A percentile compares a stretch with the other conserved stretches of the same genome.
These are phyloP conservation scores for Aspergillus sclerotioniger DNA, from an alignment of 495 filamentous ascomycete genomes.

Conservation along the genomic window DNA sequence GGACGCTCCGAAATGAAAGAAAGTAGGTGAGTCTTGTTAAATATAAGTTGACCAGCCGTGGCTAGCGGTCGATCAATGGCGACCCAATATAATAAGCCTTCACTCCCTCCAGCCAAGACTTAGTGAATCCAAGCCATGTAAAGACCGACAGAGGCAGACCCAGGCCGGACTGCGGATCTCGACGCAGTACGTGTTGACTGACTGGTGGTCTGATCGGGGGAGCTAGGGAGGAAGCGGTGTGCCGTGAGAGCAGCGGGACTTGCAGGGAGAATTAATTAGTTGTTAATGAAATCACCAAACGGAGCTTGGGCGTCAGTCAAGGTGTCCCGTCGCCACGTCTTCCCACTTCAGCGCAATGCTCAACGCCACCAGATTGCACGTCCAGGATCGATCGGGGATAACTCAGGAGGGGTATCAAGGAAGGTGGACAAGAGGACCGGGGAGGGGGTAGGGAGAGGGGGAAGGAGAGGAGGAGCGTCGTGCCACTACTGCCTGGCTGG, in stretches of 20 bases:
- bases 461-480: background rate
- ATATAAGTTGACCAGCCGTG: background rate
- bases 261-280: constrained; percentile 6
- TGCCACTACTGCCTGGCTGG: background rate
- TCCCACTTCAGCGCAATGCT: background rate
- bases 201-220: constrained; percentile 17
- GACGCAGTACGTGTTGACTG: constrained; percentile 10
- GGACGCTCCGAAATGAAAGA: background rate
- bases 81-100: background rate
- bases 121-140: constrained; percentile 16
- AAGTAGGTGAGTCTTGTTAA: background rate
- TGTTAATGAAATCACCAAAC: background rate
- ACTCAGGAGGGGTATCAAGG: background rate
- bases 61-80: constrained; percentile 1
- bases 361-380: background rate
- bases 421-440: background rate
- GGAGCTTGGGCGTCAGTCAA: constrained; percentile 2
- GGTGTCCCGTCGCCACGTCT: constrained; percentile 2
- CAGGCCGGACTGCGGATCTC: constrained; percentile 5
- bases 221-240: constrained; percentile 17
- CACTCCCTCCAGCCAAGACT: constrained; percentile 9
- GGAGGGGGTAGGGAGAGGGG: too few species aligned
- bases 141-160: constrained; percentile 12
- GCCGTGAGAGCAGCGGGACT: constrained; percentile 8
- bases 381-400: background rate